Evolutionary conservation across 495 filamentous ascomycete species (phyloP).

Genomic region (Hypoxylon subgilvum): DNA sequence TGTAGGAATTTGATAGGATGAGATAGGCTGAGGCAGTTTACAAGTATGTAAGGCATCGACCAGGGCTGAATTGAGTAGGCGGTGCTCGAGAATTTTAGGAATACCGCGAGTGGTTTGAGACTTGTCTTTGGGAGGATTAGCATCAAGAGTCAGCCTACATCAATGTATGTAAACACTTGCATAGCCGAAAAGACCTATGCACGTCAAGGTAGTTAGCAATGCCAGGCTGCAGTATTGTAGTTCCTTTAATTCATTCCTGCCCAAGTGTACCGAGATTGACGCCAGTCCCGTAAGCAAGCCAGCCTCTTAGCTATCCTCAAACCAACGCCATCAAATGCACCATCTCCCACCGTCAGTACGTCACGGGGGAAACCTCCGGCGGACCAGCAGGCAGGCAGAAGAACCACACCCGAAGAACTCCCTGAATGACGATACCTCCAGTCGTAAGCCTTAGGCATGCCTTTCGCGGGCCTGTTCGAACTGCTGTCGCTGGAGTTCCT

Average conservation of each 20-base stretch:
- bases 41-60: background rate
- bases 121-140: background rate
- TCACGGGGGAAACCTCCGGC: background rate
- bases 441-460: slow-evolving; percentile 44
- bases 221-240: background rate
- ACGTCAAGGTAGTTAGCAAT: background rate
- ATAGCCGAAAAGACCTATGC: background rate
- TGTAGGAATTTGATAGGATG: no score
- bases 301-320: slow-evolving; percentile 8
- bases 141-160: background rate
- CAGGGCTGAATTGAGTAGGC: background rate
- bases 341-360: background rate
- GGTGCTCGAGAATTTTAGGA: background rate
- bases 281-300: slow-evolving; percentile 21
- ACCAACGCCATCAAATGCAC: slow-evolving; percentile 33
- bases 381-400: slow-evolving; percentile 4
- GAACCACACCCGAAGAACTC: slow-evolving; percentile 5
- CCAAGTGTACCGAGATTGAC: slow-evolving; percentile 6
- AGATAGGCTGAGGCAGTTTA: background rate
- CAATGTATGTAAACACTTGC: background rate
- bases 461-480: slow-evolving; percentile 74
- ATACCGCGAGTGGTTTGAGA: background rate
- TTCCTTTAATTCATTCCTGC: slow-evolving; percentile 12
- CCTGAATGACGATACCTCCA: background rate
- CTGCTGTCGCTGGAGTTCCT: slow-evolving; percentile 86